phyloP scores from a whole-genome alignment of 345 rosid species.

The Lagerstroemia speciosa region DNA sequence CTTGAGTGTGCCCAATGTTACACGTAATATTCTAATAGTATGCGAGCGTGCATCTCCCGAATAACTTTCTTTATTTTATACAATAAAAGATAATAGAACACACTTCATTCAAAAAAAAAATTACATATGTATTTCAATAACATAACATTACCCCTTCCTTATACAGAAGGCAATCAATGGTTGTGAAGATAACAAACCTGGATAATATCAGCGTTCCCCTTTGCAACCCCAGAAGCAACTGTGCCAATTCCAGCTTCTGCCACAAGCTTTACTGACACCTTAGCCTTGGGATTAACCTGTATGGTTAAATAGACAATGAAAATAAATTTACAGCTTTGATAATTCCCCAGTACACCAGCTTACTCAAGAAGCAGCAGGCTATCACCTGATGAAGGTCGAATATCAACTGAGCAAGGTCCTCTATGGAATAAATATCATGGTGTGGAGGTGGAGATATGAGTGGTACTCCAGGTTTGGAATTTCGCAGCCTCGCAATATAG shows the following conservation, averaged over 20 bases:
- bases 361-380: slow-evolving; percentile 15
- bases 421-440: slow-evolving; percentile 94
- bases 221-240: slow-evolving; percentile 98
- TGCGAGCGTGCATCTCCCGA: neutral
- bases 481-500: slow-evolving; percentile 88
- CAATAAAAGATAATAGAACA: neutral
- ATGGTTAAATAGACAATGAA: slow-evolving; percentile 12
- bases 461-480: slow-evolving; percentile 98
- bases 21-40: neutral
- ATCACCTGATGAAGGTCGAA: slow-evolving; percentile 96
- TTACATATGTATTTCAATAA: neutral
- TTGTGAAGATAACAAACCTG: slow-evolving; percentile 48
- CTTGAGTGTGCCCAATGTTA: neutral
- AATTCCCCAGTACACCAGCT: neutral
- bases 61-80: neutral
- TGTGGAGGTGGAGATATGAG: slow-evolving; percentile 99
- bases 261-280: slow-evolving; percentile 96
- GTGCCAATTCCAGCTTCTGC: slow-evolving; percentile 99
- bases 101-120: too few species aligned
- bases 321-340: slow-evolving; percentile 2
- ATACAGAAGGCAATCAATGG: neutral
- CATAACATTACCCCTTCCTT: neutral
- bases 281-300: slow-evolving; percentile 92
- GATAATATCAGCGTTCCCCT: slow-evolving; percentile 95
- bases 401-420: slow-evolving; percentile 97